phyloP scores from a whole-genome alignment of 2,329 filamentous ascomycete genomes.

The Neopestalotiopsis rosae region DNA sequence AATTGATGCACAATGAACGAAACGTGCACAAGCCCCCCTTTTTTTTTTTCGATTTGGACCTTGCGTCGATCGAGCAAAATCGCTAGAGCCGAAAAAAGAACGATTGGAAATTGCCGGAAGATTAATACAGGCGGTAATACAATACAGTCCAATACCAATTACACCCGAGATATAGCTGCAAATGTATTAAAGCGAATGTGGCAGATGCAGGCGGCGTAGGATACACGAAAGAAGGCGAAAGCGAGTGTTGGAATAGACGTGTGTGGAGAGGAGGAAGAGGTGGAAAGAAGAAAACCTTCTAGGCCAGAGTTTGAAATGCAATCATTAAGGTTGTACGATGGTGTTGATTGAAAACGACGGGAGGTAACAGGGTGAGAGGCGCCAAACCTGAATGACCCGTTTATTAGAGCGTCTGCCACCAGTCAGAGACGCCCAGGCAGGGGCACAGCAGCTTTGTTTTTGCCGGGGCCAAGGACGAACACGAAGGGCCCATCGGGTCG shows the following conservation, averaged over 20 bases:
- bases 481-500: constrained; percentile 19
- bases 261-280: constrained; percentile 12
- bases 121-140: neutral
- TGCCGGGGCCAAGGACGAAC: constrained; percentile 17
- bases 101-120: constrained; percentile 2
- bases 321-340: constrained; percentile 10
- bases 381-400: constrained; percentile 2
- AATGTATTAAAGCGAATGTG: constrained; percentile 2
- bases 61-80: neutral
- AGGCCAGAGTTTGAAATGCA: constrained; percentile 7
- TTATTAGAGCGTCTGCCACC: constrained; percentile 14
- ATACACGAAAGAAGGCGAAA: neutral
- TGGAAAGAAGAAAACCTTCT: constrained; percentile 3
- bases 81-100: constrained; percentile 8
- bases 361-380: constrained; percentile 2
- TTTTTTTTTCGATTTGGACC: constrained; percentile 12
- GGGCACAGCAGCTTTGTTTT: constrained; percentile 12
- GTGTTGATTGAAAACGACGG: constrained; percentile 11
- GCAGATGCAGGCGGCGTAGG: neutral
- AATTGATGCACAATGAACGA: constrained; percentile 1
- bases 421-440: neutral
- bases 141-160: neutral
- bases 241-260: constrained; percentile 11
- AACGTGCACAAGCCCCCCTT: neutral
- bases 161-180: neutral